Base-by-base conservation (phyloP, 2,329 filamentous ascomycete genomes). In the Aspergillus udagawae region DNA sequence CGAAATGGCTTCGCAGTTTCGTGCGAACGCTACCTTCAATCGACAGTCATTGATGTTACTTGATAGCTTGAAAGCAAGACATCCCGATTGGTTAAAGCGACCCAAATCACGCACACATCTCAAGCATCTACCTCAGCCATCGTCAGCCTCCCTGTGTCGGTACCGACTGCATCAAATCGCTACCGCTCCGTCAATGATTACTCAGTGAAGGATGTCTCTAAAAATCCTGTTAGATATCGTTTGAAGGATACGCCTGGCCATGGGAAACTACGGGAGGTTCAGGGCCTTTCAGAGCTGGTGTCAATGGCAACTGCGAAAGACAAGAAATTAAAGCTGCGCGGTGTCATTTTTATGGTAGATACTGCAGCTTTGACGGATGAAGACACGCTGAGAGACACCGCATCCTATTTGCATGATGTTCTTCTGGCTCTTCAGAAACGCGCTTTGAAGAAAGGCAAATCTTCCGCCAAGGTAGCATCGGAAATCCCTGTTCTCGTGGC, bases 321-420 rank as follows among this genome's bases (percentile, higher is more conserved):
- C 20, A 62, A 67, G 35, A 74, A 74, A 27, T 69, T 66, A 28
- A 73, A 59, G 62, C 77, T 93, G 50, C 83, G 83, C 44, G 92
- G 89, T 20, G 80, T 97, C 53, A 82, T 97, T 52, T 99, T 93
- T 73, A 78, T 97, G 61, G 85, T 96, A n/a, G 94, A 99, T 73
- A 89, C 92, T 10, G 87, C 89, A 3, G 83, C 85, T 2, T 77
- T 92, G 10, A 65, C 71, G 14, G 71, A 76, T 4, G 70, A 72
- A 23, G 65, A 73, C 14, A 63, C 79, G 20, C 79, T 97, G 8
- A 83, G 87, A 8, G 85, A 91, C 49, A 84, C 91, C 0, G 92
- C 92, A 0, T 83, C 85, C 52, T 97, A 95, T 70, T 83, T 99
- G 12, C 91, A 97, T 77, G 92, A 97, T 60, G 78, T 95, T 0